phyloP scores from a whole-genome alignment of 495 filamentous ascomycete genomes.

The Penicillium waksmanii region DNA sequence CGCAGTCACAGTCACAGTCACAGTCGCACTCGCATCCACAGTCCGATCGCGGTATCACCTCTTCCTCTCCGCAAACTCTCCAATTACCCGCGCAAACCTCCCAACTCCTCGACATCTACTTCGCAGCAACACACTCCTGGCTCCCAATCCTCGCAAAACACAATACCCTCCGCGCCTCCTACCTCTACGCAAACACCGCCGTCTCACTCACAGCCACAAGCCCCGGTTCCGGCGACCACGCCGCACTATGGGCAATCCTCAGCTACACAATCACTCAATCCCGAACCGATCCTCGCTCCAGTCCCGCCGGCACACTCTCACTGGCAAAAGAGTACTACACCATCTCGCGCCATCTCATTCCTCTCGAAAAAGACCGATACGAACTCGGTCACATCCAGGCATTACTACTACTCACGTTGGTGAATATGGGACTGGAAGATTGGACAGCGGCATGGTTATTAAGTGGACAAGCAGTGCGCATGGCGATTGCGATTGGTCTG shows the following conservation, averaged over 20 bases:
- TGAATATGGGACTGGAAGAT: conserved; percentile 60
- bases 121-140: conserved; percentile 74
- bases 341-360: conserved; percentile 61
- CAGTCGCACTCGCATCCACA: conserved; percentile 10
- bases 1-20: conserved; percentile 24
- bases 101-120: conserved; percentile 70
- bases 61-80: conserved; percentile 20
- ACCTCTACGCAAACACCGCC: conserved; percentile 54
- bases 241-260: conserved; percentile 66
- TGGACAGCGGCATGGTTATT: conserved; percentile 63
- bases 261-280: conserved; percentile 56
- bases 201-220: conserved; percentile 43
- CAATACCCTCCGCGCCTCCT: conserved; percentile 59
- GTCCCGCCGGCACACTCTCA: conserved; percentile 23
- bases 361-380: conserved; percentile 58
- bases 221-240: conserved; percentile 59
- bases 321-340: conserved; percentile 55
- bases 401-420: conserved; percentile 61
- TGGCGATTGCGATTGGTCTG: conserved; percentile 55
- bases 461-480: conserved; percentile 62
- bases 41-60: too few relatives aligned
- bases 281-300: conserved; percentile 29
- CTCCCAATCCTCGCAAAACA: conserved; percentile 74
- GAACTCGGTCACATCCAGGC: conserved; percentile 67
- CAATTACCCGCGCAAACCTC: conserved; percentile 64